Conservation (phyloP, 345 rosid genomes). For the Zanthoxylum bungeanum region DNA sequence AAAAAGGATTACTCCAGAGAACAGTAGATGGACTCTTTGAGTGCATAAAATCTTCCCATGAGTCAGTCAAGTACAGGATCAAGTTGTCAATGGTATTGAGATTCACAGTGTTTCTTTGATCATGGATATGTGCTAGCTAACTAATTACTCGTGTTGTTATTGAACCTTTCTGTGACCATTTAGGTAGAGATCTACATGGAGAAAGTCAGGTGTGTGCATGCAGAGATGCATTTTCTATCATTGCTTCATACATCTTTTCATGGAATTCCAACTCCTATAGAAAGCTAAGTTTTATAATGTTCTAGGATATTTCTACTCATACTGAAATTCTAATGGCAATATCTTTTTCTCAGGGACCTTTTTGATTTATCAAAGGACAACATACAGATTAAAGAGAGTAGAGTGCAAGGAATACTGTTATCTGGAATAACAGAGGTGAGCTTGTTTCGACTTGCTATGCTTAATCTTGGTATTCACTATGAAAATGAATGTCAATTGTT, state of each 20-base stretch:
- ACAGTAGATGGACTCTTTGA: slow-evolving; percentile 68
- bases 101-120: background rate
- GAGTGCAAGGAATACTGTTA: slow-evolving; percentile 58
- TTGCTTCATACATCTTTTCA: background rate
- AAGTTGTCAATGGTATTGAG: slow-evolving; percentile 77
- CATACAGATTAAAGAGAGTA: slow-evolving; percentile 80
- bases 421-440: slow-evolving; percentile 73
- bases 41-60: slow-evolving; percentile 40
- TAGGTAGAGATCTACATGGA: slow-evolving; percentile 98
- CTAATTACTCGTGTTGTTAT: background rate
- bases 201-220: slow-evolving; percentile 62
- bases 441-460: no score
- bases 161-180: slow-evolving; percentile 12
- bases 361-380: slow-evolving; percentile 79
- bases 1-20: slow-evolving; percentile 76
- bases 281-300: background rate
- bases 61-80: slow-evolving; percentile 39
- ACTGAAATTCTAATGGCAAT: background rate
- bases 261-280: background rate
- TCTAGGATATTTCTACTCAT: background rate
- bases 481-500: background rate
- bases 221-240: background rate
- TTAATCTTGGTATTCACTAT: background rate
- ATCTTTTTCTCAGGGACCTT: slow-evolving; percentile 55
- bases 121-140: background rate